A percentile compares a stretch with the other conserved stretches of the same genome.
Evolutionary conservation across 2,329 filamentous ascomycete species (phyloP).

Genomic region (Fusarium chlamydosporum): DNA sequence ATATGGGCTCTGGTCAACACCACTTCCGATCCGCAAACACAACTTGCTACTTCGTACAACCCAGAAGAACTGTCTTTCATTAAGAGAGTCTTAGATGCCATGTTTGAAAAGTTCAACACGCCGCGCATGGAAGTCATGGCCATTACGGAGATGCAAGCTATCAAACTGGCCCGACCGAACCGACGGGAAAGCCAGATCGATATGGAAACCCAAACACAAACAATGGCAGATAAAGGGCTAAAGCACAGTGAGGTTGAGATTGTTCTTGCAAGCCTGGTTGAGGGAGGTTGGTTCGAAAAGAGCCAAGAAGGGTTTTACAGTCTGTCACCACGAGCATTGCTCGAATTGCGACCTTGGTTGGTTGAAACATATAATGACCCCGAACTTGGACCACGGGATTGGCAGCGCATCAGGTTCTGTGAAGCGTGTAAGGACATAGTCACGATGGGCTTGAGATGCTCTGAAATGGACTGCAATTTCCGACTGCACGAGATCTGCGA

Average conservation of each 20-base stretch:
- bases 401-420: constrained; percentile 86
- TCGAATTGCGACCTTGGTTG: constrained; percentile 89
- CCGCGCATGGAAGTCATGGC: constrained; percentile 86
- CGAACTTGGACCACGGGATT: constrained; percentile 70
- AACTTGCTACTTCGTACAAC: constrained; percentile 84
- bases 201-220: constrained; percentile 55
- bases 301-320: constrained; percentile 80
- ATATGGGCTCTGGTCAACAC: constrained; percentile 90
- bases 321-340: constrained; percentile 80
- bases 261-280: constrained; percentile 77
- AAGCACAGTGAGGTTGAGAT: constrained; percentile 83
- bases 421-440: constrained; percentile 91
- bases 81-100: constrained; percentile 87
- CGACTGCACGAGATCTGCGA: constrained; percentile 84
- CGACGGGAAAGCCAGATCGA: constrained; percentile 54
- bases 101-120: constrained; percentile 92
- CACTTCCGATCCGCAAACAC: constrained; percentile 85
- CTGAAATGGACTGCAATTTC: constrained; percentile 74
- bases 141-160: constrained; percentile 82
- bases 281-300: constrained; percentile 87
- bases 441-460: constrained; percentile 85
- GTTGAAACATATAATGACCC: constrained; percentile 90
- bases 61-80: constrained; percentile 91
- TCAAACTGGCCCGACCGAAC: constrained; percentile 73
- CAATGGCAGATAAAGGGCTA: constrained; percentile 68